These are phyloP conservation scores for Corymbia maculata DNA, from an alignment of 345 rosid species.

Conservation along the genomic window DNA sequence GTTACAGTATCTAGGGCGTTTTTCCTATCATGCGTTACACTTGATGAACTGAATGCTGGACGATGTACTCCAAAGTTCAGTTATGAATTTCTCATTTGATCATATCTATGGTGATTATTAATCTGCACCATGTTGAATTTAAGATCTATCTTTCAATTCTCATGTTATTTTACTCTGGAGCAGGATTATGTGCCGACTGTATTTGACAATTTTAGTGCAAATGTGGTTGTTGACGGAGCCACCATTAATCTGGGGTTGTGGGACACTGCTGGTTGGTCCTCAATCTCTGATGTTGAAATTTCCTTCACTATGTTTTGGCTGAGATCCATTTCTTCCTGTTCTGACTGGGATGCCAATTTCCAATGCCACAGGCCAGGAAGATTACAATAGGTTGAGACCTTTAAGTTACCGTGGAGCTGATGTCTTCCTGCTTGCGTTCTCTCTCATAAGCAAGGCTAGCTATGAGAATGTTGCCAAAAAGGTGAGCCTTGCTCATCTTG, in stretches of 20 bases:
- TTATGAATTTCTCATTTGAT: not conserved
- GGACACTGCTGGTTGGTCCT: conserved; percentile 31
- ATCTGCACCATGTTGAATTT: not conserved
- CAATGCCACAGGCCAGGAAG: conserved; percentile 30
- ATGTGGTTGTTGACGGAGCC: conserved; percentile 38
- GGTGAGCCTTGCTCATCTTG: not conserved
- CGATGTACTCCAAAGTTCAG: not conserved
- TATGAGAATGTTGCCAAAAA: conserved; percentile 34
- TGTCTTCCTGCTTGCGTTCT: conserved; percentile 36
- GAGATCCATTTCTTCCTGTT: not conserved
- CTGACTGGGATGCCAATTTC: not conserved
- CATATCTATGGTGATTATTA: not conserved
- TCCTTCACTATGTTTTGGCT: not conserved
- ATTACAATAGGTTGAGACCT: conserved; percentile 38
- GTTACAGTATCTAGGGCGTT: not conserved
- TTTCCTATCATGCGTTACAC: not conserved
- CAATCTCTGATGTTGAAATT: not conserved
- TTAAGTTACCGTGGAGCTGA: conserved; percentile 42
- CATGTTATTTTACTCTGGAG: not conserved
- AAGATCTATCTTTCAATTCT: not conserved
- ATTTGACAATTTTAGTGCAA: conserved; percentile 40
- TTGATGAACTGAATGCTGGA: not conserved
- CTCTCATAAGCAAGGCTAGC: conserved; percentile 39
- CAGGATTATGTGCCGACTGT: conserved; percentile 45
- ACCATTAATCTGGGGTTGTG: conserved; percentile 35